phyloP scores from a whole-genome alignment of 2,329 filamentous ascomycete species.

The Venturia nashicola region DNA sequence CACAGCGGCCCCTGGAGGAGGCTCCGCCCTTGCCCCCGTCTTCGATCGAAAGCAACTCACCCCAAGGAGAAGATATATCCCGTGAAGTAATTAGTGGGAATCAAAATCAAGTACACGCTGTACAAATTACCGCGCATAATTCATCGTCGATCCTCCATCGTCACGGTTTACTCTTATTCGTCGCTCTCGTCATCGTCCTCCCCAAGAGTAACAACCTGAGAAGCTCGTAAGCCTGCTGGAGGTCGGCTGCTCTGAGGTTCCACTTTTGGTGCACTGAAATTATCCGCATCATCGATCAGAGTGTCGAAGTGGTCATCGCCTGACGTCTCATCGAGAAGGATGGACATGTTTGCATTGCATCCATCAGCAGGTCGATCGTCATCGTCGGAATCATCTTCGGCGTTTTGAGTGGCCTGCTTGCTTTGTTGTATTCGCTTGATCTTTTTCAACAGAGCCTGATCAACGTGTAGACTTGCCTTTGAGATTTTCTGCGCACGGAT shows the following conservation, averaged over 20 bases:
- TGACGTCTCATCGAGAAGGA: neutral
- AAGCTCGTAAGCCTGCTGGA: neutral
- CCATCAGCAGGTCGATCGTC: constrained; percentile 13
- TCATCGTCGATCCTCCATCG: neutral
- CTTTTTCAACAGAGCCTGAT: constrained; percentile 23
- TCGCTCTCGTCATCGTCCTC: neutral
- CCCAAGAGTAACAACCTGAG: neutral
- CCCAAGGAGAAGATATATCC: too few species aligned
- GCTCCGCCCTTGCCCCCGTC: too few species aligned
- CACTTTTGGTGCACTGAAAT: neutral
- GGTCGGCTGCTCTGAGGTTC: constrained; percentile 1
- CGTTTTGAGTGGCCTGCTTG: constrained; percentile 13
- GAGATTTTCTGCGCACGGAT: constrained; percentile 19
- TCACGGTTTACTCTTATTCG: neutral
- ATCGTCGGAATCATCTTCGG: constrained; percentile 17
- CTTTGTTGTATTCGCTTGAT: constrained; percentile 23
- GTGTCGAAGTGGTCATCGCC: constrained; percentile 4
- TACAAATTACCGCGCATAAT: neutral
- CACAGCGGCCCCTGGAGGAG: too few species aligned
- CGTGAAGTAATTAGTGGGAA: neutral
- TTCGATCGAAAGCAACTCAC: too few species aligned
- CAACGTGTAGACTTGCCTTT: constrained; percentile 17
- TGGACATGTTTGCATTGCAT: neutral
- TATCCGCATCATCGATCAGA: neutral
- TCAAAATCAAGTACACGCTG: neutral